Evolutionary conservation across 805 yeast genomes (phyloP).

Genomic region (Lipomyces lipofer): DNA sequence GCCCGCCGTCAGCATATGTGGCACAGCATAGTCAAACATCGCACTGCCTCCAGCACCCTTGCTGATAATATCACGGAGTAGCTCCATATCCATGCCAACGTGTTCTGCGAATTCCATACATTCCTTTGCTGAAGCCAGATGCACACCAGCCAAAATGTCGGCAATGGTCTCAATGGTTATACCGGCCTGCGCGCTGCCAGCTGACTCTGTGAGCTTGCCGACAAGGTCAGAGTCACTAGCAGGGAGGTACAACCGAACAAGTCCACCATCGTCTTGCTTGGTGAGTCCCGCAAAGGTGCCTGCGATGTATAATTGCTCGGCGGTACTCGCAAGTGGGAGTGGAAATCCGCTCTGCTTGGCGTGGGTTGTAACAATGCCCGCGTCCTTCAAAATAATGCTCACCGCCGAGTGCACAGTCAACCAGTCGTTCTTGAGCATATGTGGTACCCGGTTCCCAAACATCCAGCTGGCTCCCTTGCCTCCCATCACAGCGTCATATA

Average conservation of each 20-base stretch:
- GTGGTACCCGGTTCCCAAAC: slow-evolving; percentile 25
- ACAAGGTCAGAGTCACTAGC: slow-evolving; percentile 11
- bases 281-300: slow-evolving; percentile 11
- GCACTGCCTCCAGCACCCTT: slow-evolving; percentile 24
- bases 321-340: slow-evolving; percentile 15
- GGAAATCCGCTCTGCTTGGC: slow-evolving; percentile 19
- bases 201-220: slow-evolving; percentile 8
- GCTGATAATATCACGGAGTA: slow-evolving; percentile 17
- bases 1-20: slow-evolving; percentile 14
- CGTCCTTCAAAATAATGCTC: slow-evolving; percentile 24
- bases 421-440: slow-evolving; percentile 25
- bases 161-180: slow-evolving; percentile 22
- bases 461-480: slow-evolving; percentile 22
- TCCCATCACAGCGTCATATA: slow-evolving; percentile 13
- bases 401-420: slow-evolving; percentile 24
- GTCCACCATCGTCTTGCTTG: slow-evolving; percentile 26
- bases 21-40: slow-evolving; percentile 13
- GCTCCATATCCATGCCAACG: slow-evolving; percentile 21
- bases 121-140: slow-evolving; percentile 23
- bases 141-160: slow-evolving; percentile 24
- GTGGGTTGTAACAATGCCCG: slow-evolving; percentile 19
- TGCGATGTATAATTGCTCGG: slow-evolving; percentile 23
- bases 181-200: slow-evolving; percentile 16
- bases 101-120: slow-evolving; percentile 26
- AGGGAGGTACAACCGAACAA: slow-evolving; percentile 22